A percentile compares a stretch with the other conserved stretches of the same genome.
Evolutionary conservation across 192 early-diverging fungal species (phyloP).

Genomic region (Paraglomus brasilianum): DNA sequence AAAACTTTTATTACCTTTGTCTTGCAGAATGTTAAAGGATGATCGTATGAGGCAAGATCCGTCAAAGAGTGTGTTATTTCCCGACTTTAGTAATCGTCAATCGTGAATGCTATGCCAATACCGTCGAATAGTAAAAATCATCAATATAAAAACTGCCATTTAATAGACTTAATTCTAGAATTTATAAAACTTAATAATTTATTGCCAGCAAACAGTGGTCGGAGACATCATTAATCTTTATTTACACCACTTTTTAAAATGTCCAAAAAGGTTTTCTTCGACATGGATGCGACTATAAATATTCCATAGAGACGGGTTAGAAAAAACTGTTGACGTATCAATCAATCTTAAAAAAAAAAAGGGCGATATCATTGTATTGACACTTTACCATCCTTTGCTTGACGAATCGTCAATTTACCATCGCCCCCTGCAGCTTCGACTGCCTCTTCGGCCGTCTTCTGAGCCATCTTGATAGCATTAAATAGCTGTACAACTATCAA

Average conservation of each 20-base stretch:
- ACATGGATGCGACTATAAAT: conserved; percentile 52
- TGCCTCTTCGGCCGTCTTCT: conserved; percentile 71
- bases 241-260: conserved; percentile 68
- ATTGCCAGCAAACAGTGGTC: too few relatives aligned
- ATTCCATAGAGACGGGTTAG: too few relatives aligned
- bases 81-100: conserved; percentile 40
- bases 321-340: too few relatives aligned
- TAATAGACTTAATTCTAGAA: too few relatives aligned
- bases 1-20: too few relatives aligned
- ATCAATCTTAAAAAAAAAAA: background rate
- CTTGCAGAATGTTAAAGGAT: conserved; percentile 48
- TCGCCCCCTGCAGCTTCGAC: conserved; percentile 53
- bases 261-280: conserved; percentile 73
- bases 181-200: too few relatives aligned
- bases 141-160: too few relatives aligned
- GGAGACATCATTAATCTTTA: conserved; percentile 41
- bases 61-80: conserved; percentile 36
- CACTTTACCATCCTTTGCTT: conserved; percentile 41
- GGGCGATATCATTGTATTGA: background rate
- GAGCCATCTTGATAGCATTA: conserved; percentile 88
- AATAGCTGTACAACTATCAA: conserved; percentile 86
- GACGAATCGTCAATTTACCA: conserved; percentile 48
- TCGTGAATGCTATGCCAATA: too few relatives aligned
- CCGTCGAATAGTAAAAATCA: too few relatives aligned
- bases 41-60: conserved; percentile 42